Evolutionary conservation across 2,329 filamentous ascomycete species (phyloP), one percentile per base, ranked within the genome.

Genomic region (Aspergillus carbonarius): DNA sequence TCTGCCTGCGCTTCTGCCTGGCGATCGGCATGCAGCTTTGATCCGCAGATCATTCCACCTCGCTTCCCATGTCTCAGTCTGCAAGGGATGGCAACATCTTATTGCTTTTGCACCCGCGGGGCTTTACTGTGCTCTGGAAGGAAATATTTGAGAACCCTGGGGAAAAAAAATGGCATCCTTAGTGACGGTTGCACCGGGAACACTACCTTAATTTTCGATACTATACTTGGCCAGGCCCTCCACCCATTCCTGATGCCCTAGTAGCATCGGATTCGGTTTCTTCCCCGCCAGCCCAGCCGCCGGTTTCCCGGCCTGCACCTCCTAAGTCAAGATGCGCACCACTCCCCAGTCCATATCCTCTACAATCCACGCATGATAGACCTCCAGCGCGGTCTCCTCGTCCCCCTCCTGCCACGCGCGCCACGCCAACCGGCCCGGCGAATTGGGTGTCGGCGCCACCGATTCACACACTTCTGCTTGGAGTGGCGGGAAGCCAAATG

Each of bases 151-250:
- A 18, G 37, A 20, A 23, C 20, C 18, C 10, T n/a, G n/a, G n/a
- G n/a, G 13, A 23, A 2, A 6, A 42, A 42, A 1, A 10, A 8
- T 13, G 39, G 13, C 18, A 42, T 42, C 18, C 39, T 9, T 3
- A 12, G 12, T 8, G 5, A 15, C 5, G 2, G 6, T 12, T 42
- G 39, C 20, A 42, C 18, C 12, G 39, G 18, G 39, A 20, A 20
- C 13, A 5, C n/a, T 18, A 20, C 39, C n/a, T 4, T 20, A 23
- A 4, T 13, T 20, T 17, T 42, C 18, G 2, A 47, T 5, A 92
- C 79, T 48, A 92, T 42, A 18, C n/a, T n/a, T n/a, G 18, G 30
- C 55, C 25, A 57, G 27, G 0, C 55, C 55, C 17, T 53, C 55
- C 20, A 58, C 10, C 55, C 55, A 58, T n/a, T 30, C 49, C 39